phyloP scores from a whole-genome alignment of 2,329 filamentous ascomycete species.

The Zalaria obscura region DNA sequence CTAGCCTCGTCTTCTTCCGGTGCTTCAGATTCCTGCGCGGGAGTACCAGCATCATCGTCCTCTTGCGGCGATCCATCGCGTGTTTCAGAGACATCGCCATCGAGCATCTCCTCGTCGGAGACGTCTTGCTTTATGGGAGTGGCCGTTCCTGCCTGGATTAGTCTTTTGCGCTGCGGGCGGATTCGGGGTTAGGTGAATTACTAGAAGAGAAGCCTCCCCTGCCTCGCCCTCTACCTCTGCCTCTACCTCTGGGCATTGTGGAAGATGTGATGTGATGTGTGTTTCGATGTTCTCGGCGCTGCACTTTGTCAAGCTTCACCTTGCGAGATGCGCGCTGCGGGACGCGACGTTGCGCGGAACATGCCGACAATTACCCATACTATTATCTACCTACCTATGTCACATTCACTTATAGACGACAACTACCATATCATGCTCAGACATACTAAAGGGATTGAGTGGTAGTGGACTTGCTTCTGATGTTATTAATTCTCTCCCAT shows the following conservation, averaged over 20 bases:
- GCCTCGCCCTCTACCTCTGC: conserved; percentile 21
- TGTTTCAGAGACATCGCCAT: background rate
- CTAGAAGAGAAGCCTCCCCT: conserved; percentile 15
- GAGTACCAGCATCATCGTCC: background rate
- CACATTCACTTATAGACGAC: too few relatives aligned
- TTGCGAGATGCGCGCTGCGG: too few relatives aligned
- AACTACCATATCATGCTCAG: too few relatives aligned
- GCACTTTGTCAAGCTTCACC: too few relatives aligned
- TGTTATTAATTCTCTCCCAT: conserved; percentile 10
- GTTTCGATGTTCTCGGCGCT: too few relatives aligned
- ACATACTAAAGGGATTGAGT: too few relatives aligned
- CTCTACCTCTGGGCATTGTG: conserved; percentile 23
- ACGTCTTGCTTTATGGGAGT: conserved; percentile 11
- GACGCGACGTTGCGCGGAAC: too few relatives aligned
- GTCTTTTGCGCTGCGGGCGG: background rate
- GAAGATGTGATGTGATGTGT: background rate
- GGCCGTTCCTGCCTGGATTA: conserved; percentile 9
- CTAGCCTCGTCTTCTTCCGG: conserved; percentile 36
- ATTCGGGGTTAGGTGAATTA: background rate
- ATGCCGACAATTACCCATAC: too few relatives aligned
- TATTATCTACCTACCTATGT: too few relatives aligned
- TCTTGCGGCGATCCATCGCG: background rate
- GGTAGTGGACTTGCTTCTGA: too few relatives aligned
- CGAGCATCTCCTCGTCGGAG: conserved; percentile 16
- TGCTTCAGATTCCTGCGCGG: background rate